Evolutionary conservation across 176 grass and related monocot genomes (phyloP).

Genomic region (Ananas comosus): DNA sequence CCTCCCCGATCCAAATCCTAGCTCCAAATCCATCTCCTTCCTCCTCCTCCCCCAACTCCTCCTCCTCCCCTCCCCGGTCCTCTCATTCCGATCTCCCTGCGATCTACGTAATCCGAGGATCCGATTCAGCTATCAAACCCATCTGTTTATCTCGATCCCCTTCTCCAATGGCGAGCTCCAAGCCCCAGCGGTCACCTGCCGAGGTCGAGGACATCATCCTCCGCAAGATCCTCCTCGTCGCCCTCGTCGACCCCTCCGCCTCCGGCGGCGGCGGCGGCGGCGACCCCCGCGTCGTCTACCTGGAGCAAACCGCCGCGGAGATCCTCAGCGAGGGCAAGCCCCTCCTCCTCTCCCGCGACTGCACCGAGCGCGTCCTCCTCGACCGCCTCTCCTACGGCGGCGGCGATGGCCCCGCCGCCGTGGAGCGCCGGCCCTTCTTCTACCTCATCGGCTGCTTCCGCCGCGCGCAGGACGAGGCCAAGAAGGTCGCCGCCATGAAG

Average conservation of each 20-base stretch:
- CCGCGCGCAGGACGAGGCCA: slow-evolving; percentile 61
- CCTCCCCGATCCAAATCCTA: slow-evolving; percentile 3
- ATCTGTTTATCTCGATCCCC: background rate
- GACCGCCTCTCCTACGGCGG: slow-evolving; percentile 66
- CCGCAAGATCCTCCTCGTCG: slow-evolving; percentile 94
- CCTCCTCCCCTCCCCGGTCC: background rate
- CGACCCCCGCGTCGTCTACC: slow-evolving; percentile 40
- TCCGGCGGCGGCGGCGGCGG: slow-evolving; percentile 14
- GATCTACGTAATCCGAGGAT: no score
- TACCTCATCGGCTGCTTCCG: slow-evolving; percentile 59
- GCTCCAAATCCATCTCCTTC: slow-evolving; percentile 1
- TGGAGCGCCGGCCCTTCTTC: slow-evolving; percentile 38
- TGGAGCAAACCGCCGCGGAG: slow-evolving; percentile 89
- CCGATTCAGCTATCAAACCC: no score
- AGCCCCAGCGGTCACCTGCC: slow-evolving; percentile 56
- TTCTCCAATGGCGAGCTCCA: slow-evolving; percentile 25
- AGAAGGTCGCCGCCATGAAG: slow-evolving; percentile 78
- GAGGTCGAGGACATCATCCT: slow-evolving; percentile 98
- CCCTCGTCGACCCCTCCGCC: slow-evolving; percentile 36
- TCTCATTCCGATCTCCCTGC: no score
- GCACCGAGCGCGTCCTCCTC: slow-evolving; percentile 64
- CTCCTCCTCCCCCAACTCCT: background rate
- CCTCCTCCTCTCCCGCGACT: slow-evolving; percentile 45
- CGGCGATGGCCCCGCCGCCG: slow-evolving; percentile 22
- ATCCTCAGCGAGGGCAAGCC: slow-evolving; percentile 86